Base-by-base conservation (phyloP, 306 rosid species). In the Castanea crenata region DNA sequence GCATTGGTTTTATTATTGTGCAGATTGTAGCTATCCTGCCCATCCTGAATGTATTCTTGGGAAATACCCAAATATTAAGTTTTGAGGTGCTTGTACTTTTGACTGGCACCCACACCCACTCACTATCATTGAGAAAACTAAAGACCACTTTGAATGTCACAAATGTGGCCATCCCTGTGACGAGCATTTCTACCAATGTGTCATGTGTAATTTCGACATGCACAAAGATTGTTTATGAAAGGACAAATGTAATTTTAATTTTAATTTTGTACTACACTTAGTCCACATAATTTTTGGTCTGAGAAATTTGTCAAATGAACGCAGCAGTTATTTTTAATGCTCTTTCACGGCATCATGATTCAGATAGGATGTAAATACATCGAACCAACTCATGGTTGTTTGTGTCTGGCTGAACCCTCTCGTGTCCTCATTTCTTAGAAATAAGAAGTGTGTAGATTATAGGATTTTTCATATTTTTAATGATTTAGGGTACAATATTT, bases 241-340 rank as follows among this genome's bases (percentile, higher is more conserved):
- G 0, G 14, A 2, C 3, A 9, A 0, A 44, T 10, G 51, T 10
- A 11, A 11, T 44, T 44, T 44, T 44, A 0, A 44, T 44, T 44
- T 44, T 44, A 1, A 44, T 44, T 44, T 8, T 44, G 3, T 79
- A 84, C 86, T 32, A 91, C 94, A 86, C 90, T 86, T 61, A 90
- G 98, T 89, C 99, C 99, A 11, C 96, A 95, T 74, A 86, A 93
- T 76, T 95, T 92, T 87, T 95, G 97, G 96, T 95, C 69, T n/a
- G 97, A 87, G 81, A 83, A 84, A 68, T 71, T 58, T 31, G 71
- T 82, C 69, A 15, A 62, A 49, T 82, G 64, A 71, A 71, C 71
- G 31, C 38, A 64, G 5, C 56, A 21, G 27, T 70, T 32, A 56
- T 73, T 79, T 72, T 71, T 59, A 3, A 51, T 80, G 51, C 69